Evolutionary conservation across 495 filamentous ascomycete species (phyloP).

Genomic region (Amorphotheca resinae): DNA sequence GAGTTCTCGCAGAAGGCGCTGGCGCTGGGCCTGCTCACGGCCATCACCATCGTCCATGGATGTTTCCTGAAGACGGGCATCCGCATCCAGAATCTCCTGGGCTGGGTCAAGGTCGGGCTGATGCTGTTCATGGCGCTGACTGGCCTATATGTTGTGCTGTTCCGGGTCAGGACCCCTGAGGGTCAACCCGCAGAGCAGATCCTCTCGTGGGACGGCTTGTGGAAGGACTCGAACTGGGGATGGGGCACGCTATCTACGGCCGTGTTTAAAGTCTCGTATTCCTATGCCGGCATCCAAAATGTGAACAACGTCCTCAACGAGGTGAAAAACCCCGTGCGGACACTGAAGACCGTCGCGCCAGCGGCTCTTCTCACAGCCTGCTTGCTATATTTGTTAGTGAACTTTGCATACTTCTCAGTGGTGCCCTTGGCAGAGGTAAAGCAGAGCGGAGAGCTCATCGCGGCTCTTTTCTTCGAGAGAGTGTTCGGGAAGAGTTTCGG

Average conservation of each 20-base stretch:
- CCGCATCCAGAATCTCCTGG: constrained; percentile 51
- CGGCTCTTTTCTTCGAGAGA: constrained; percentile 55
- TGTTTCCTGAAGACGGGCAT: constrained; percentile 51
- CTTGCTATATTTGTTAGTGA: constrained; percentile 53
- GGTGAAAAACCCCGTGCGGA: constrained; percentile 55
- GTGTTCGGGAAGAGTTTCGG: constrained; percentile 49
- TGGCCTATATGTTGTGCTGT: constrained; percentile 40
- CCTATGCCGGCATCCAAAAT: constrained; percentile 55
- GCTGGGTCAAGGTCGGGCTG: constrained; percentile 51
- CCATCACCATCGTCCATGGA: constrained; percentile 49
- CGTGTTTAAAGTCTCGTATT: constrained; percentile 62
- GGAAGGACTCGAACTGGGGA: constrained; percentile 43
- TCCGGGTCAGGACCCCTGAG: constrained; percentile 21
- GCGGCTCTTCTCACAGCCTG: constrained; percentile 48
- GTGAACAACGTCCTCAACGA: constrained; percentile 70
- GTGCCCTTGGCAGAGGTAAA: constrained; percentile 58
- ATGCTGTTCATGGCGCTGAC: constrained; percentile 53
- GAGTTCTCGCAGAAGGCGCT: constrained; percentile 44
- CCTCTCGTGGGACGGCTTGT: constrained; percentile 28
- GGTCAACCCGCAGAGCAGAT: not conserved
- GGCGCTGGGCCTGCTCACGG: constrained; percentile 47
- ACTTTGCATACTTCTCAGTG: constrained; percentile 57
- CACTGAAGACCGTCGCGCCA: constrained; percentile 50
- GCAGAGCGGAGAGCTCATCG: constrained; percentile 52
- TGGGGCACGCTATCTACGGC: constrained; percentile 45